A percentile compares a stretch with the other conserved stretches of the same genome.
Conservation (phyloP, 805 yeast genomes). For the Clavispora fructus region DNA sequence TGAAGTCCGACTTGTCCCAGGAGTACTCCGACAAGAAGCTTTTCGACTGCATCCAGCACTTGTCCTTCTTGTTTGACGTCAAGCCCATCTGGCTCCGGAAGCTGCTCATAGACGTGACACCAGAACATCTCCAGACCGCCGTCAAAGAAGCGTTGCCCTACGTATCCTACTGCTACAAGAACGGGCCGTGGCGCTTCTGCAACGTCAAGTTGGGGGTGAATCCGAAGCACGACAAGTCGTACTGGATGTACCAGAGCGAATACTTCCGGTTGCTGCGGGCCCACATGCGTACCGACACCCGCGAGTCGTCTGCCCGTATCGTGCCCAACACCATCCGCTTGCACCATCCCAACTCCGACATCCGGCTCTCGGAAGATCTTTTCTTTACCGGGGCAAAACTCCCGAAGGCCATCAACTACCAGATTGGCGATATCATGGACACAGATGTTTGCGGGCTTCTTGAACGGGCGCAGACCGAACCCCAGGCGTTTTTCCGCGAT, state of each 20-base stretch:
- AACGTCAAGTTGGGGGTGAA: conserved; percentile 75
- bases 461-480: conserved; percentile 24
- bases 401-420: conserved; percentile 69
- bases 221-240: conserved; percentile 53
- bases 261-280: conserved; percentile 56
- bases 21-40: conserved; percentile 31
- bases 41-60: conserved; percentile 39
- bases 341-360: conserved; percentile 10
- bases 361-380: conserved; percentile 33
- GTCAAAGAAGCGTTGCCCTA: conserved; percentile 79
- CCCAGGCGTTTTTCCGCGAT: conserved; percentile 28
- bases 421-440: conserved; percentile 73
- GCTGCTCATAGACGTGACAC: conserved; percentile 56
- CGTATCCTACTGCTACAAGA: conserved; percentile 72
- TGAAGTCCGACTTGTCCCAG: conserved; percentile 27
- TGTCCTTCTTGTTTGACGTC: conserved; percentile 48
- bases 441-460: conserved; percentile 49
- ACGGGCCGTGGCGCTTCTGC: conserved; percentile 94
- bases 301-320: conserved; percentile 15
- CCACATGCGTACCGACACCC: neutral
- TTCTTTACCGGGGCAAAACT: conserved; percentile 66
- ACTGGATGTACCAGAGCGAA: conserved; percentile 75
- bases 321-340: conserved; percentile 22
- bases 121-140: conserved; percentile 38
- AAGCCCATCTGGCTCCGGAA: conserved; percentile 86